A percentile compares a stretch with the other conserved stretches of the same genome.
Conservation (phyloP, 257 asterid genomes). For the Salvia hispanica region DNA sequence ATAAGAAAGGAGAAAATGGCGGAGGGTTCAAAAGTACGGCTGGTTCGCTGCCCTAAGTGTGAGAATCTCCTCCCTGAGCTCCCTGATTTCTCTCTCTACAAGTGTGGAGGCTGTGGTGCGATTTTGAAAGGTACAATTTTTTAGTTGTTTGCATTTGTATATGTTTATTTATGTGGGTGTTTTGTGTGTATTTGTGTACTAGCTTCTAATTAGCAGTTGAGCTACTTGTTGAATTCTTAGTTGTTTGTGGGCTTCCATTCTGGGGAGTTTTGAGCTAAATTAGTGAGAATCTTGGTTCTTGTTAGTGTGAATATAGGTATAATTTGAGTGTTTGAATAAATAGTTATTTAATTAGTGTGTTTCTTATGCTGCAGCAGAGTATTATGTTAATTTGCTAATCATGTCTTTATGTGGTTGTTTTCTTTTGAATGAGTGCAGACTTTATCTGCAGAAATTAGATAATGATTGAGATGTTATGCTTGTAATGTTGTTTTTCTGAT, state of each 20-base stretch:
- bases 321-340: constrained; percentile 17
- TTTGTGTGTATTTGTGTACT: neutral
- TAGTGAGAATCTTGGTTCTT: constrained; percentile 14
- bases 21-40: constrained; percentile 60
- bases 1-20: constrained; percentile 42
- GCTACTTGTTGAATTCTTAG: constrained; percentile 23
- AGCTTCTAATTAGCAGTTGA: constrained; percentile 18
- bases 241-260: neutral
- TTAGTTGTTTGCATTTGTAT: constrained; percentile 1
- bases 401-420: neutral
- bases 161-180: neutral
- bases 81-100: constrained; percentile 77
- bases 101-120: constrained; percentile 92
- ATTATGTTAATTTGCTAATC: constrained; percentile 11
- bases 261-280: constrained; percentile 11
- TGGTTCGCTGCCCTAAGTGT: constrained; percentile 96
- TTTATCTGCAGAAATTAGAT: constrained; percentile 10
- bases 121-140: constrained; percentile 71
- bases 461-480: neutral
- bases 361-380: constrained; percentile 2
- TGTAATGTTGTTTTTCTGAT: constrained; percentile 7
- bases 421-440: neutral
- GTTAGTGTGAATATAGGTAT: neutral
- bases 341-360: constrained; percentile 9
- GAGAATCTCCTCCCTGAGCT: constrained; percentile 83